A percentile compares a stretch with the other conserved stretches of the same genome.
These are phyloP conservation scores for Kazachstania taianensis DNA, from an alignment of 805 yeast genomes.

Conservation along the genomic window DNA sequence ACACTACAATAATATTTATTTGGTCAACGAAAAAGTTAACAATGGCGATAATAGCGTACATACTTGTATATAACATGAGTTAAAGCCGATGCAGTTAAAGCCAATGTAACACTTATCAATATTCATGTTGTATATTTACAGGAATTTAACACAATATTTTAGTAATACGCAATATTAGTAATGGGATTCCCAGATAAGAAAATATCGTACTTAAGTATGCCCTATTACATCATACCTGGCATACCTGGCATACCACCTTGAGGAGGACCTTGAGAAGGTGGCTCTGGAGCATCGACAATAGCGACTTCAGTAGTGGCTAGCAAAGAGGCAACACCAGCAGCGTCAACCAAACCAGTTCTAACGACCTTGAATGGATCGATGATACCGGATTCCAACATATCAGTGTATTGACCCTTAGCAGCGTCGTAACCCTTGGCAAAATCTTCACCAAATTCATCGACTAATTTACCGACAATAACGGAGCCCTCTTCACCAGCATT, in stretches of 20 bases:
- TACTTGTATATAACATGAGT: no score
- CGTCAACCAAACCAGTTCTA: constrained; percentile 89
- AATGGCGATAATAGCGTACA: no score
- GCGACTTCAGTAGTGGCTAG: constrained; percentile 98
- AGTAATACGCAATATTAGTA: no score
- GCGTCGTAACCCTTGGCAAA: constrained; percentile 90
- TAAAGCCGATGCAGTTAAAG: no score
- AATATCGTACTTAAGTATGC: no score
- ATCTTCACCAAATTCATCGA: constrained; percentile 43
- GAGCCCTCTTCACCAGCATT: constrained; percentile 98
- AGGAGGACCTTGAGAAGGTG: constrained; percentile 50
- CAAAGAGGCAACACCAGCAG: constrained; percentile 94
- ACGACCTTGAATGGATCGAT: constrained; percentile 98
- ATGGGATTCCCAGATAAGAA: no score
- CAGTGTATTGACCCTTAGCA: constrained; percentile 84
- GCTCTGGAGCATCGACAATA: constrained; percentile 89
- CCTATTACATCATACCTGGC: constrained; percentile 24
- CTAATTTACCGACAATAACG: constrained; percentile 85
- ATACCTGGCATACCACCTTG: constrained; percentile 47
- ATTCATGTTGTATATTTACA: no score
- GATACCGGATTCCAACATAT: constrained; percentile 94
- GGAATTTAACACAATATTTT: no score
- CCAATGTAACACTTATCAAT: no score
- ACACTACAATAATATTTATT: no score
- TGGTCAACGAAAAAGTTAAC: no score